Evolutionary conservation across 2,329 filamentous ascomycete species (phyloP).

Genomic region (Beauveria australis): DNA sequence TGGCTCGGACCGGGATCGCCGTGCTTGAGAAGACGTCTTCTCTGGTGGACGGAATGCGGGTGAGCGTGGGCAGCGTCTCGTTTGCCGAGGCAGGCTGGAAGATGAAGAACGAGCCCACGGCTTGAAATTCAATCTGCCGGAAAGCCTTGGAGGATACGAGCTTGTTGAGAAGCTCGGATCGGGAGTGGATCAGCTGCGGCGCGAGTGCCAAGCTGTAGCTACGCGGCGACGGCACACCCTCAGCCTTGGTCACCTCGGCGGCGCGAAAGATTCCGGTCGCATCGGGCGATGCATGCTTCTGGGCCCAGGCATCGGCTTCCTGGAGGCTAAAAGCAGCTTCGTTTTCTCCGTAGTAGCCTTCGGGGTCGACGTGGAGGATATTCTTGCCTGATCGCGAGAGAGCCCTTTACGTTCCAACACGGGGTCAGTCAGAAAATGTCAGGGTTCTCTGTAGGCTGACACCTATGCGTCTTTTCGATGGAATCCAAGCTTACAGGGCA

Average conservation of each 20-base stretch:
- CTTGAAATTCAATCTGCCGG: slow-evolving; percentile 84
- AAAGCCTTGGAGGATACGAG: slow-evolving; percentile 87
- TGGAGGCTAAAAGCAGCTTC: slow-evolving; percentile 81
- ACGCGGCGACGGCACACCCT: slow-evolving; percentile 53
- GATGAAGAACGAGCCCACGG: slow-evolving; percentile 89
- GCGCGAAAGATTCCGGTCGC: slow-evolving; percentile 20
- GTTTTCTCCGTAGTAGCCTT: slow-evolving; percentile 78
- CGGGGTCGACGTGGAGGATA: slow-evolving; percentile 80
- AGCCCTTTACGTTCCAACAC: slow-evolving; percentile 52
- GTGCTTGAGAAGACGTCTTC: slow-evolving; percentile 85
- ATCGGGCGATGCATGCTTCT: slow-evolving; percentile 23
- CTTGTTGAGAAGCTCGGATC: slow-evolving; percentile 66
- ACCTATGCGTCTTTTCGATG: slow-evolving; percentile 16
- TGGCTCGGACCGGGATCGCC: slow-evolving; percentile 68
- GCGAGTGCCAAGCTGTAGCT: slow-evolving; percentile 77
- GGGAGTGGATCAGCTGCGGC: slow-evolving; percentile 79
- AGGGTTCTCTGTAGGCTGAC: slow-evolving; percentile 13
- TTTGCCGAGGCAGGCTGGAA: slow-evolving; percentile 34
- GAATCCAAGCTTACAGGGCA: slow-evolving; percentile 55
- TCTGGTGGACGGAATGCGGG: slow-evolving; percentile 75
- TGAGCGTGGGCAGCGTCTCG: slow-evolving; percentile 33
- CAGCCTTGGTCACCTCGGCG: slow-evolving; percentile 28
- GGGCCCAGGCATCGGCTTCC: slow-evolving; percentile 70
- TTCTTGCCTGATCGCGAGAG: slow-evolving; percentile 88
- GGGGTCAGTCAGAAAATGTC: slow-evolving; percentile 23